A percentile compares a stretch with the other conserved stretches of the same genome.
These are phyloP conservation scores for Rosellinia necatrix DNA, from an alignment of 2,329 filamentous ascomycete species.

Conservation along the genomic window DNA sequence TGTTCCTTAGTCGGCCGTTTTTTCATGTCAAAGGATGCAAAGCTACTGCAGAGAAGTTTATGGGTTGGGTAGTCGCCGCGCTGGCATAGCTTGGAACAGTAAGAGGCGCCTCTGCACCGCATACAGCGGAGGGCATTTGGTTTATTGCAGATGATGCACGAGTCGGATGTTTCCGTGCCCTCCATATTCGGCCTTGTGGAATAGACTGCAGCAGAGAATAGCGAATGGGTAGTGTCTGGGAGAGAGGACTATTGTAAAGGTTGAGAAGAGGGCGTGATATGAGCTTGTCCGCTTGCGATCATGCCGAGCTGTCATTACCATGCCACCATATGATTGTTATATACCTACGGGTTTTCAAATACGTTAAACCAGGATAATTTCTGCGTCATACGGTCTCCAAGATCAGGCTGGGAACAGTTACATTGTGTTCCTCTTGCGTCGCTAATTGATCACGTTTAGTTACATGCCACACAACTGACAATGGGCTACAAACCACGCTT, in stretches of 20 bases:
- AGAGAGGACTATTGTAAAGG: background rate
- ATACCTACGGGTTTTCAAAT: too few species aligned
- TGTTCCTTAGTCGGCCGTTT: constrained; percentile 1
- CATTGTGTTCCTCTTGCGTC: too few species aligned
- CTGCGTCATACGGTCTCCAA: background rate
- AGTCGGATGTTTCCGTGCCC: background rate
- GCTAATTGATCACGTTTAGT: too few species aligned
- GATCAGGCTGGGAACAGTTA: background rate
- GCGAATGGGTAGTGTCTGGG: background rate
- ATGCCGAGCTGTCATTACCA: background rate
- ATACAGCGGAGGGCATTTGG: constrained; percentile 4
- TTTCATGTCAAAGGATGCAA: background rate
- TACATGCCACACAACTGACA: too few species aligned
- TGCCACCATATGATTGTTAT: too few species aligned
- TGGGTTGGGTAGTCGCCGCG: constrained; percentile 8
- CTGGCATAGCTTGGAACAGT: constrained; percentile 18
- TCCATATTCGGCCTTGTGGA: background rate
- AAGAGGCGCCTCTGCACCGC: constrained; percentile 11
- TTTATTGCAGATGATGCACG: constrained; percentile 17
- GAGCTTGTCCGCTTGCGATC: background rate
- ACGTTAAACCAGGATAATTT: background rate
- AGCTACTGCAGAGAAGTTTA: constrained; percentile 14
- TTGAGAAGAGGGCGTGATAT: background rate
- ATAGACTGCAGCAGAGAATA: background rate
- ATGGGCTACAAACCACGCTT: too few species aligned